Percentiles rank a stretch among this genome's conserved stretches.
These are phyloP conservation scores for Salvia splendens DNA, from an alignment of 257 asterid genomes.

Conservation along the genomic window DNA sequence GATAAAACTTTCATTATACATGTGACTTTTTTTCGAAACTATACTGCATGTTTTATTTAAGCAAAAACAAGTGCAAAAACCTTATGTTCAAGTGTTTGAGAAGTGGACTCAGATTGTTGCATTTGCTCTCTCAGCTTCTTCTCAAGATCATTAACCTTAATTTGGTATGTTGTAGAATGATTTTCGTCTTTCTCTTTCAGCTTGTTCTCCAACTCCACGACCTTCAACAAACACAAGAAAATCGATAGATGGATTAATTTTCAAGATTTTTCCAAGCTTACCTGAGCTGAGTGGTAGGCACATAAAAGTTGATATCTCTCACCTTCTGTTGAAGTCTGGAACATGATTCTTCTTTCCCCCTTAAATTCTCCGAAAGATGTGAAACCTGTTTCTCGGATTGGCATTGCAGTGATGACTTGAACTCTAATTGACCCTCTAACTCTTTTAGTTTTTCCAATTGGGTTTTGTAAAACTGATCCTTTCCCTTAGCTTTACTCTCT, in stretches of 20 bases:
- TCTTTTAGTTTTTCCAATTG: conserved; percentile 80
- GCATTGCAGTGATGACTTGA: conserved; percentile 49
- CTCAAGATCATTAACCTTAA: conserved; percentile 77
- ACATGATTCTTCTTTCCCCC: conserved; percentile 75
- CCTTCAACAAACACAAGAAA: conserved; percentile 43
- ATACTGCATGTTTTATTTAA: not conserved
- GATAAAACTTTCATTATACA: conserved; percentile 15
- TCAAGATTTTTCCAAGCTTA: not conserved
- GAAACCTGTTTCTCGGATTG: conserved; percentile 73
- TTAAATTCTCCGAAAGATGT: conserved; percentile 65
- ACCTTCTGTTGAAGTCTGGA: conserved; percentile 83
- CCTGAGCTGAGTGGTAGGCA: not conserved
- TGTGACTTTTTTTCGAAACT: not conserved
- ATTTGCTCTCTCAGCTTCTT: conserved; percentile 61
- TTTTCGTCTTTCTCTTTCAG: conserved; percentile 57
- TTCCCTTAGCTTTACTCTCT: conserved; percentile 80
- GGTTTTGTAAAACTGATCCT: conserved; percentile 67
- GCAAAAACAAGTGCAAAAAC: conserved; percentile 36
- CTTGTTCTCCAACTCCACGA: conserved; percentile 71
- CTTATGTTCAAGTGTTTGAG: conserved; percentile 64
- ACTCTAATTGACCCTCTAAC: conserved; percentile 70
- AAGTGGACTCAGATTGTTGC: conserved; percentile 52
- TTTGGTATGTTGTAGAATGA: conserved; percentile 53
- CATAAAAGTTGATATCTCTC: not conserved
- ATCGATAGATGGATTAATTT: not conserved